Base-by-base conservation (phyloP, 495 filamentous ascomycete species). In the Penicillium riverlandense region DNA sequence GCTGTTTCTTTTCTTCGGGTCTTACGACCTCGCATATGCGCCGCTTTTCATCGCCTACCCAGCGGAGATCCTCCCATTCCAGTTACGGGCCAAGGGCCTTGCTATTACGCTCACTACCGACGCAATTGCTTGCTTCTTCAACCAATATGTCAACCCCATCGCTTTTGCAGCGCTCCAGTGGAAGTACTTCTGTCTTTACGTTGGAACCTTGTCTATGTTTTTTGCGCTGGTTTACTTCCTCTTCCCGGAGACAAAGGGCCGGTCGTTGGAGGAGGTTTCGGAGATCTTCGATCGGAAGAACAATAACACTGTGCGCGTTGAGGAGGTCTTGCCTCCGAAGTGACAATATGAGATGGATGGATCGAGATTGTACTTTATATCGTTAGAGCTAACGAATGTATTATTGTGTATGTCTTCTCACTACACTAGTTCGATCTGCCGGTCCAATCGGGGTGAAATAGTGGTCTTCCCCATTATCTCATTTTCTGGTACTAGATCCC, bases 81-180 rank as follows among this genome's bases (percentile, higher is more conserved):
- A 78, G 35, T 66, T 87, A 38, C 77, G 82, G 12, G 80, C 82
- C 12, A 88, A 85, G 67, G 82, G 83, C 15, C 76, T 86, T 65
- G 79, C 84, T 61, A 63, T 81, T 37, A 75, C 74, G 59, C 72
- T 79, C 40, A 68, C 82, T 28, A 76, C 72, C 11, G 73, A 79
- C 35, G 73, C 82, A 43, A 69, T 74, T 8, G 67, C 79, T 11
- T 67, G 81, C 29, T 76, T 76, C 8, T 68, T 83, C 42, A 74
- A 74, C 46, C 71, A 74, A 61, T 78, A 65, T 35, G 79, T 78
- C 45, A 82, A 83, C 60, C 79, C 78, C 1, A 62, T 83, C 16
- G 66, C 66, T n/a, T 75, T 82, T 29, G 45, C 58, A 10, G 58
- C 64, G 44, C 37, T 66, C 3, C 54, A 65, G 40, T 82, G 79